Percentiles rank a stretch among this genome's conserved stretches.
Evolutionary conservation across 1,284 basidiomycete species (phyloP).

Genomic region (Malassezia equina): DNA sequence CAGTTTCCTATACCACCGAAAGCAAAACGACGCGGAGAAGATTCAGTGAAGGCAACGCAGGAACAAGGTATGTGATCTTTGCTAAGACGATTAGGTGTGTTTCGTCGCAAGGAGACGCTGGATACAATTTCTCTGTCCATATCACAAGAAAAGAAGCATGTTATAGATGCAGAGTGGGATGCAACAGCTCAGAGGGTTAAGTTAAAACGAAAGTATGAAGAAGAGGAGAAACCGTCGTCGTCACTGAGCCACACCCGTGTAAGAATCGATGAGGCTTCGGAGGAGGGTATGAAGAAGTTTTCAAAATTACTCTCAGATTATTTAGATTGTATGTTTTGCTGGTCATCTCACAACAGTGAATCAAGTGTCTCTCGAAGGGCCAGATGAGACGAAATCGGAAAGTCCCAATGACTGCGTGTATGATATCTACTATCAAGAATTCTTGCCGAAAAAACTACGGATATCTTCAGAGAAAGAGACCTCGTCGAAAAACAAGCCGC

Average conservation of each 20-base stretch:
- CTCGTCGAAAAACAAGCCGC: neutral
- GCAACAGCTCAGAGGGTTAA: neutral
- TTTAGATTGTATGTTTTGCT: constrained; percentile 9
- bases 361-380: constrained; percentile 3
- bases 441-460: constrained; percentile 15
- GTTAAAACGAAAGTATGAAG: constrained; percentile 12
- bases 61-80: neutral
- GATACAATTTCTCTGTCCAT: too few species aligned
- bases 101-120: constrained; percentile 36
- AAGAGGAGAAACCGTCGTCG: neutral
- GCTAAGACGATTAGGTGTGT: constrained; percentile 21
- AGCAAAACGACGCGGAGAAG: neutral
- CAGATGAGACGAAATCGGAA: neutral
- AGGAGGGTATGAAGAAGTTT: constrained; percentile 16
- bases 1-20: constrained; percentile 2
- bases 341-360: neutral
- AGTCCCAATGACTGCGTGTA: constrained; percentile 38
- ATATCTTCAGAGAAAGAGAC: neutral
- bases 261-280: constrained; percentile 21
- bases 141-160: neutral
- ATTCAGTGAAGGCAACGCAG: neutral
- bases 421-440: constrained; percentile 42
- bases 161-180: constrained; percentile 17
- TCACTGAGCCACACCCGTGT: neutral
- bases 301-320: constrained; percentile 9